These are phyloP conservation scores for Cutaneotrichosporon arboriforme DNA, from an alignment of 1,284 basidiomycete genomes.

Conservation along the genomic window DNA sequence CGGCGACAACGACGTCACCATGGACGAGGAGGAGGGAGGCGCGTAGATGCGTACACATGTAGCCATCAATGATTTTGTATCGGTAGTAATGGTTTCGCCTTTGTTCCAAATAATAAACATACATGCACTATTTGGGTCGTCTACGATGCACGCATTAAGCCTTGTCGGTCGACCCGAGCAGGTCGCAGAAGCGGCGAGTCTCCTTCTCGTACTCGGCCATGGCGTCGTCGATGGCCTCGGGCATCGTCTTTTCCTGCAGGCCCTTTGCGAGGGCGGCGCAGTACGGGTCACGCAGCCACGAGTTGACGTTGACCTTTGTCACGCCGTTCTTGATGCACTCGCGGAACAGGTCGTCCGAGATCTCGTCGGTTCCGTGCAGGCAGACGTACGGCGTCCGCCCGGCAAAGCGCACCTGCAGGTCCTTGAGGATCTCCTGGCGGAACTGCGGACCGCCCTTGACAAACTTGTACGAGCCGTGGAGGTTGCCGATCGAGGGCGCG, in stretches of 20 bases:
- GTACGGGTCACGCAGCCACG: conserved; percentile 47
- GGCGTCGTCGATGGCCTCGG: conserved; percentile 44
- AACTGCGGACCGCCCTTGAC: conserved; percentile 40
- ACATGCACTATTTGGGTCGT: too few relatives aligned
- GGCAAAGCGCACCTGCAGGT: conserved; percentile 28
- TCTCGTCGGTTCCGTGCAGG: conserved; percentile 48
- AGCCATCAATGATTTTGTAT: not conserved
- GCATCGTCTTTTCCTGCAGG: conserved; percentile 38
- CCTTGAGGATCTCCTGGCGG: conserved; percentile 35
- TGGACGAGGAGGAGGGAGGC: too few relatives aligned
- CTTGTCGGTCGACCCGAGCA: conserved; percentile 42
- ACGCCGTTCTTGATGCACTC: conserved; percentile 44
- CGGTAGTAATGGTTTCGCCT: not conserved
- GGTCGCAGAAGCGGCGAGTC: conserved; percentile 38
- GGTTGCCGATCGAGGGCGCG: conserved; percentile 50
- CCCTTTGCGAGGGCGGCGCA: conserved; percentile 30
- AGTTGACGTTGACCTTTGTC: conserved; percentile 49
- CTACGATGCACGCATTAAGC: too few relatives aligned
- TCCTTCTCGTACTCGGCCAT: conserved; percentile 39
- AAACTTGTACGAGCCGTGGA: conserved; percentile 47
- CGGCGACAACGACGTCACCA: too few relatives aligned
- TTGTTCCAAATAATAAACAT: not conserved
- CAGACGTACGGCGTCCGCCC: conserved; percentile 30
- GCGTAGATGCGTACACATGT: not conserved
- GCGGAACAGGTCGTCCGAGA: conserved; percentile 42